Conservation (phyloP, 2,329 filamentous ascomycete genomes). For the Aspergillaceae sp. region DNA sequence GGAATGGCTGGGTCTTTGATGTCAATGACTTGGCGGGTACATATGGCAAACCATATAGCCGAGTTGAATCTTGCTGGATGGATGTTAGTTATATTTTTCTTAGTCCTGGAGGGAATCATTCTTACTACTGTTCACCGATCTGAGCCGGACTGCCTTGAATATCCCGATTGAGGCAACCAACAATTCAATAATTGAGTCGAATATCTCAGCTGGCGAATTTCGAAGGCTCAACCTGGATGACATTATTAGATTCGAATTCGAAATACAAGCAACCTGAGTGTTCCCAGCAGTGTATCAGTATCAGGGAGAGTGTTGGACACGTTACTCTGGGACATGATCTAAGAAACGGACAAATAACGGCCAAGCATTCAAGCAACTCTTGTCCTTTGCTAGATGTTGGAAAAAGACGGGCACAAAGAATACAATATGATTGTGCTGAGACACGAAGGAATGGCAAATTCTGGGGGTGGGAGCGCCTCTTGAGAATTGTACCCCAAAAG, state of each 20-base stretch:
- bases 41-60: not conserved
- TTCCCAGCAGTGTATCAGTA: not conserved
- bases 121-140: not conserved
- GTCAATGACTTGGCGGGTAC: not conserved
- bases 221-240: not conserved
- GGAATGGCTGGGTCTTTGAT: not conserved
- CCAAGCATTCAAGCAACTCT: not conserved
- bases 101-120: not conserved
- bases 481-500: too few species aligned
- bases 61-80: not conserved
- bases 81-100: not conserved
- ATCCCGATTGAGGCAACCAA: not conserved
- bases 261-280: not conserved
- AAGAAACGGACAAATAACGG: too few species aligned
- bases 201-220: not conserved
- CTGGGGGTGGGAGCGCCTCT: too few species aligned
- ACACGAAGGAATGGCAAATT: too few species aligned
- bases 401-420: too few species aligned
- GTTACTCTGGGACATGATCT: too few species aligned
- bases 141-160: not conserved
- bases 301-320: not conserved
- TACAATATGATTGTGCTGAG: too few species aligned
- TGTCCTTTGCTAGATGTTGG: too few species aligned
- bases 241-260: not conserved
- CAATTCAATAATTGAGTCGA: not conserved